Evolutionary conservation across 2,329 filamentous ascomycete species (phyloP).

Genomic region (Neopestalotiopsis clavispora): DNA sequence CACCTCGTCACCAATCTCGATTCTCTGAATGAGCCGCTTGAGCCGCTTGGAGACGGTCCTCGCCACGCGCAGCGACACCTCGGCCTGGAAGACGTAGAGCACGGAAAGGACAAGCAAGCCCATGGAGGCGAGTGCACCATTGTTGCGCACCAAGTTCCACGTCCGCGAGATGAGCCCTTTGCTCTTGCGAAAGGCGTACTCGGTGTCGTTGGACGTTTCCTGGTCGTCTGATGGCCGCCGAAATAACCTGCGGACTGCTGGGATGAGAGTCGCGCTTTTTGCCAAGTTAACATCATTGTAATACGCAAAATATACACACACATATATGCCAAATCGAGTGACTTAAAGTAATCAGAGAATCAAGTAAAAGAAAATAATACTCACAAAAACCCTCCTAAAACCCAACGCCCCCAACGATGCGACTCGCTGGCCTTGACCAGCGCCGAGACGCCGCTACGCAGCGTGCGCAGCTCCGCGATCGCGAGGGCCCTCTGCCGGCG

Average conservation of each 20-base stretch:
- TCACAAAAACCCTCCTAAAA: conserved; percentile 58
- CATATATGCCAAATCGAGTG: too few species aligned
- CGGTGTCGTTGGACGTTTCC: conserved; percentile 55
- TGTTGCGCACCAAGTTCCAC: conserved; percentile 48
- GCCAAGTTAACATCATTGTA: background rate
- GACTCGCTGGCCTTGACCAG: conserved; percentile 50
- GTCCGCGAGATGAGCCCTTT: conserved; percentile 56
- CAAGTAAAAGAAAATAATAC: conserved; percentile 26
- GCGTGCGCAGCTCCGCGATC: conserved; percentile 47
- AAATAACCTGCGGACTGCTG: conserved; percentile 56
- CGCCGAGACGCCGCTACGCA: conserved; percentile 49
- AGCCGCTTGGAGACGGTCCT: conserved; percentile 56
- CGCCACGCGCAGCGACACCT: conserved; percentile 60
- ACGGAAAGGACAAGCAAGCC: conserved; percentile 61
- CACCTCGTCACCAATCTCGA: conserved; percentile 52
- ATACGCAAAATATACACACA: too few species aligned
- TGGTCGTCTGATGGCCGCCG: conserved; percentile 46
- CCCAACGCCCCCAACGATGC: conserved; percentile 57
- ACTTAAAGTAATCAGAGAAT: too few species aligned
- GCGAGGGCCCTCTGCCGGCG: conserved; percentile 46
- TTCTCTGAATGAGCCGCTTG: conserved; percentile 50
- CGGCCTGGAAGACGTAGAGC: conserved; percentile 63
- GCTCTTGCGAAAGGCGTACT: conserved; percentile 60
- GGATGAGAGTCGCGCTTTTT: conserved; percentile 56
- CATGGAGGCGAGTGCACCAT: conserved; percentile 51